Base-by-base conservation (phyloP, 345 rosid species). In the Viola odorata region DNA sequence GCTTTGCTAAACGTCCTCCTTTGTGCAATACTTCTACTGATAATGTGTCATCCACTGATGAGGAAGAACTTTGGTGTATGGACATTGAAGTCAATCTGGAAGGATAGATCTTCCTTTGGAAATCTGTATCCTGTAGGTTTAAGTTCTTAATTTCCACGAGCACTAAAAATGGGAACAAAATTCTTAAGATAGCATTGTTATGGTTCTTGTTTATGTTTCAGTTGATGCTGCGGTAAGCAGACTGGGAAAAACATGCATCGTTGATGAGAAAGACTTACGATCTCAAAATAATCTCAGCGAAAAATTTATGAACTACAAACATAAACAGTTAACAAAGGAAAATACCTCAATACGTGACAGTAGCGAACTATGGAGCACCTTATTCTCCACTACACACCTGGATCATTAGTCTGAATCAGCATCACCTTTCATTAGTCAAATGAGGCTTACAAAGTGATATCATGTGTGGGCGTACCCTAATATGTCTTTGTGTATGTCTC, bases 381-480 rank as follows among this genome's bases (percentile, higher is more conserved):
- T 87, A 73, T 92, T 92, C 85, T 92, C 98, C 78, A 89, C 97
- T 0, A 92, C 96, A 47, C 97, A 92, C 81, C 98, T 89, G 77
- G 65, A 67, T 48, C 74, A 70, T 53, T 49, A 66, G 53, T 55
- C 58, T 64, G 75, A 45, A 72, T 44, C 58, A 69, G 53, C 53
- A 65, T 42, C 48, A 39, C 11, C n/a, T 12, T 42, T 44, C 48
- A n/a, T 50, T 51, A 8, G 50, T 54, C 36, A 45, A 53, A 53
- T 65, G 37, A 23, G 59, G 12, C 40, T 62, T 4, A 53, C 53
- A 9, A 49, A 42, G 39, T 42, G 1, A 50, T 41, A 37, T 61
- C 8, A n/a, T n/a, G n/a, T 47, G 16, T 41, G 38, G 60, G 58
- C 85, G 76, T 75, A 92, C 98, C 98, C 97, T 44, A 92, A 73